Evolutionary conservation across 805 yeast genomes (phyloP), one percentile per base, ranked within the genome.

Genomic region (Monosporozyma solicola): DNA sequence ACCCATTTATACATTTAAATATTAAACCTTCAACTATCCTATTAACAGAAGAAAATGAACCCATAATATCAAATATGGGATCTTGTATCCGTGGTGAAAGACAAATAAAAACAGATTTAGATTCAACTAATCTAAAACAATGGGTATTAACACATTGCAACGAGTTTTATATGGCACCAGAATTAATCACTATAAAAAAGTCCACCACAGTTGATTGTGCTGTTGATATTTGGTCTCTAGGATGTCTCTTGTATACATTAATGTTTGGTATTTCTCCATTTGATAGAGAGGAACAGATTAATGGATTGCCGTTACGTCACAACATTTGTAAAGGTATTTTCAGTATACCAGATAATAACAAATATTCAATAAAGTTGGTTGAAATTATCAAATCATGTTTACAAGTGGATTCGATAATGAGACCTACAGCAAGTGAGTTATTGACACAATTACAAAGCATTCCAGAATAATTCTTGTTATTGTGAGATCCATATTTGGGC

Each of bases 151-250:
- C 86, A 61, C 88, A 87, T 65, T 87, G 96, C 62, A 85, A 96
- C 1, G 69, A 88, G 51, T 89, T 95, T 1, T 92, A 85, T 66
- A 73, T 95, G 43, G 96, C 97, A 0, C 98, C 98, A 0, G 98
- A 91, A 64, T 73, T 92, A 47, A 70, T 91, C 54, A 92, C 89
- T 62, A 85, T 89, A 41, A 80, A 80, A 46, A 78, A 87, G 1
- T 84, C 85, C 44, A 67, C 79, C n/a, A 68, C 68, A 5, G 74
- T 91, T 47, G 82, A 83, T 56, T 55, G 56, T 27, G 78, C 79
- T 54, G 83, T 86, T 3, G 98, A 91, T 67, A 80, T 92, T 27
- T 91, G 98, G 98, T 85, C 95, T 3, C 68, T 91, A 31, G 98
- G 98, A 0, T 89, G 97, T 63, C 74, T 89, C 1, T 65, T 89